Evolutionary conservation across 75 land plant genomes (phyloP).

Genomic region (Picea sitchensis): DNA sequence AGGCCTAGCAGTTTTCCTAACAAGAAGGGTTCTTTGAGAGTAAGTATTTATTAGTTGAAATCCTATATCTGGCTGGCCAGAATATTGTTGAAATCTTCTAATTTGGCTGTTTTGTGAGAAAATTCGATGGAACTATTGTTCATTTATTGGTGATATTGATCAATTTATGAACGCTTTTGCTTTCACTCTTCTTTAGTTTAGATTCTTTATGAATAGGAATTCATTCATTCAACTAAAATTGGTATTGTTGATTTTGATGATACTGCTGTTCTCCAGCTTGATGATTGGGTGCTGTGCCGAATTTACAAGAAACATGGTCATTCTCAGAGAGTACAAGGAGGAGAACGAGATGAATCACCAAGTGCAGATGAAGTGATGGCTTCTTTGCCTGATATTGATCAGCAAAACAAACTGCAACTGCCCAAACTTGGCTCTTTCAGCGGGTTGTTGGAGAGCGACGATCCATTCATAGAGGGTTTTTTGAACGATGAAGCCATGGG

Average conservation of each 20-base stretch:
- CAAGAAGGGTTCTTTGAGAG: constrained; percentile 35
- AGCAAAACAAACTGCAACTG: constrained; percentile 13
- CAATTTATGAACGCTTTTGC: not conserved
- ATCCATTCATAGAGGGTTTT: constrained; percentile 26
- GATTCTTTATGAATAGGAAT: not conserved
- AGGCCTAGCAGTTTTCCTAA: constrained; percentile 14
- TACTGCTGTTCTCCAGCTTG: constrained; percentile 27
- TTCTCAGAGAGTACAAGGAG: not conserved
- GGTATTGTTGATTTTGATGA: not conserved
- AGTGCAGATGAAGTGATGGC: constrained; percentile 19
- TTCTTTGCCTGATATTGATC: constrained; percentile 26
- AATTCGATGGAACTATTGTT: too few species aligned
- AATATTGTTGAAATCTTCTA: not conserved
- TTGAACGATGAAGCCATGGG: constrained; percentile 16
- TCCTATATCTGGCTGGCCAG: not conserved
- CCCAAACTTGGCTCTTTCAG: constrained; percentile 24
- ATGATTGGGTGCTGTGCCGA: constrained; percentile 55
- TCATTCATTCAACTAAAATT: not conserved
- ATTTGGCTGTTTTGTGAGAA: not conserved
- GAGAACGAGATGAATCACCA: constrained; percentile 9
- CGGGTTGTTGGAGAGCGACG: constrained; percentile 19
- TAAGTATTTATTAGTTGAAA: not conserved
- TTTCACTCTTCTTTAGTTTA: not conserved
- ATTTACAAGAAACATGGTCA: constrained; percentile 40
- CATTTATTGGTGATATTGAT: too few species aligned